phyloP scores from a whole-genome alignment of 768 basidiomycete species.

The Rhodotorula babjevae region DNA sequence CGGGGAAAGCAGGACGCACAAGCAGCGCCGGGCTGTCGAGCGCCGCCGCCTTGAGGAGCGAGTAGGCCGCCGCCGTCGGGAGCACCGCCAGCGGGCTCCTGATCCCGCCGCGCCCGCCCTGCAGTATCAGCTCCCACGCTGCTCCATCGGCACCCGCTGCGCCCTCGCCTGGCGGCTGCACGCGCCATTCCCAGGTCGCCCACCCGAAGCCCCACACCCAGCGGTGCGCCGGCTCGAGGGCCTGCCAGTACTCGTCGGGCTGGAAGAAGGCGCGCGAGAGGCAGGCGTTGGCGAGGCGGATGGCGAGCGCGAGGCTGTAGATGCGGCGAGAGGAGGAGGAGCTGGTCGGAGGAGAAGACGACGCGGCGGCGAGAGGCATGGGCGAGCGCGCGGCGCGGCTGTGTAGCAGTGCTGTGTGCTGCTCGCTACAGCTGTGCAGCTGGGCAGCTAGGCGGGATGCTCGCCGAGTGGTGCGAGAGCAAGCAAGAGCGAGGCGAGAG shows the following conservation, averaged over 20 bases:
- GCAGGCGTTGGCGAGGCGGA: slow-evolving; percentile 53
- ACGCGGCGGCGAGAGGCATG: too few relatives aligned
- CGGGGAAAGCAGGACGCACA: slow-evolving; percentile 53
- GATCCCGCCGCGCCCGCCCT: slow-evolving; percentile 17
- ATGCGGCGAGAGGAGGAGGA: neutral
- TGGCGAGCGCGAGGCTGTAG: slow-evolving; percentile 37
- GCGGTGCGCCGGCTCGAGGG: slow-evolving; percentile 84
- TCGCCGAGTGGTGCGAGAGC: too few relatives aligned
- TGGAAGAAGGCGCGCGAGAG: slow-evolving; percentile 82
- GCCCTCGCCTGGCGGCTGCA: too few relatives aligned
- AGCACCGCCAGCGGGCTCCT: slow-evolving; percentile 49
- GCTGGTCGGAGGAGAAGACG: too few relatives aligned
- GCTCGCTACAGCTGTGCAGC: too few relatives aligned
- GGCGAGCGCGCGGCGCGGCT: too few relatives aligned
- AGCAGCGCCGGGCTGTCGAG: slow-evolving; percentile 59
- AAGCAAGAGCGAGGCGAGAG: too few relatives aligned
- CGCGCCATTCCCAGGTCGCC: slow-evolving; percentile 90
- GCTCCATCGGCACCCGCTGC: neutral
- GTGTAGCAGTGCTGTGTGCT: too few relatives aligned
- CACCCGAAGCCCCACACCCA: slow-evolving; percentile 86
- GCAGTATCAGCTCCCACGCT: slow-evolving; percentile 21
- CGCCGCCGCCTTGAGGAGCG: slow-evolving; percentile 57
- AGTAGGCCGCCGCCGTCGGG: slow-evolving; percentile 58
- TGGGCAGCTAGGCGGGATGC: too few relatives aligned
- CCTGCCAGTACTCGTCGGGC: slow-evolving; percentile 94